Conservation (phyloP, 1,284 basidiomycete genomes). For the Grifola frondosa region DNA sequence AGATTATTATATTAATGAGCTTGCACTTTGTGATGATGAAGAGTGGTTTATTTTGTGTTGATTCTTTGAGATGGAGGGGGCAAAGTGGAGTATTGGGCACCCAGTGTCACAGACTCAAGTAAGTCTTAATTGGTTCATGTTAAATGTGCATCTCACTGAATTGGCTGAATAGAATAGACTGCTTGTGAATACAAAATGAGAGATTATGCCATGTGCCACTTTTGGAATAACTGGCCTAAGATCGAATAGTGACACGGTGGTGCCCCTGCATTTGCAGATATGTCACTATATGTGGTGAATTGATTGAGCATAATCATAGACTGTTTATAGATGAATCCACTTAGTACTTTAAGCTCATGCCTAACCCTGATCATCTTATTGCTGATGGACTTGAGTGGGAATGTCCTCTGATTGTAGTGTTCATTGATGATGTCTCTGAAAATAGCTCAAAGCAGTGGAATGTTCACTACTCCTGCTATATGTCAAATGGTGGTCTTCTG, state of each 20-base stretch:
- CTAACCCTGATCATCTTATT: background rate
- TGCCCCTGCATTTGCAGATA: too few species aligned
- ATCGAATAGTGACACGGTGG: too few species aligned
- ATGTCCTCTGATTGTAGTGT: constrained; percentile 9
- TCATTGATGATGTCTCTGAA: constrained; percentile 19
- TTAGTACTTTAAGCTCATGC: too few species aligned
- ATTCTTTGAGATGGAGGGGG: constrained; percentile 4
- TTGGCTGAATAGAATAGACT: background rate
- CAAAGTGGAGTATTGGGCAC: background rate
- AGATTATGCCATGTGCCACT: background rate
- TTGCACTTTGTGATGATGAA: constrained; percentile 7
- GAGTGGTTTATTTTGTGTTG: constrained; percentile 5
- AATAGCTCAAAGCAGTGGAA: constrained; percentile 19
- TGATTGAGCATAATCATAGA: background rate
- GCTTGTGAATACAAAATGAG: background rate
- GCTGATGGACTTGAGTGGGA: constrained; percentile 6
- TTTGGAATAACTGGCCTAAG: background rate
- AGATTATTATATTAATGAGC: constrained; percentile 28
- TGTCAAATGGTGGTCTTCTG: constrained; percentile 13
- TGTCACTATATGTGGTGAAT: background rate
- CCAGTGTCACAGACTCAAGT: background rate
- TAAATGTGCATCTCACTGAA: background rate
- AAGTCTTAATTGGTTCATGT: background rate
- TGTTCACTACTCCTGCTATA: constrained; percentile 11
- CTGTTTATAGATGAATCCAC: too few species aligned